Percentiles rank a stretch among this genome's conserved stretches.
Conservation (phyloP, 1,139 yeast genomes). For the Pichia sp. region DNA sequence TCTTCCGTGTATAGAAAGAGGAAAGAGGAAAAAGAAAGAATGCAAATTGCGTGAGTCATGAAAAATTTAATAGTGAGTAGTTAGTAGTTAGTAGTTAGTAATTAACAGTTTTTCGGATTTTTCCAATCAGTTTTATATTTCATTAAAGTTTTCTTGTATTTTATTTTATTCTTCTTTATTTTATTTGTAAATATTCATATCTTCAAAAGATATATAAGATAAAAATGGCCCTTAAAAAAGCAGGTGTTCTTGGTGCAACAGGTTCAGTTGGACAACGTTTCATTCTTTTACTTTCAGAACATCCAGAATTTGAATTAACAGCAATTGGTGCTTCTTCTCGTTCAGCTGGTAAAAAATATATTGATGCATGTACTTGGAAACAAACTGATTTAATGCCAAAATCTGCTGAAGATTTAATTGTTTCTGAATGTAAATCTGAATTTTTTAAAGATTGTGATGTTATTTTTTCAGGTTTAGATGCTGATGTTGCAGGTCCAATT, state of each 20-base stretch:
- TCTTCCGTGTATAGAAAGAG: too few species aligned
- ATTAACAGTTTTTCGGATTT: too few species aligned
- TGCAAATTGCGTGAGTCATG: neutral
- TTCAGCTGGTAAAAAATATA: conserved; percentile 85
- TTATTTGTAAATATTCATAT: too few species aligned
- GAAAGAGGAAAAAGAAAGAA: too few species aligned
- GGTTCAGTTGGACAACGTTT: conserved; percentile 98
- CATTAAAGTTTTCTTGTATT: too few species aligned
- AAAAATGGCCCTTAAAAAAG: conserved; percentile 34
- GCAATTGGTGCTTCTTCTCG: conserved; percentile 90
- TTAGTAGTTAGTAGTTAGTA: too few species aligned
- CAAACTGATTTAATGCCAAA: conserved; percentile 82
- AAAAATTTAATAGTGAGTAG: neutral
- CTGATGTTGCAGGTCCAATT: conserved; percentile 88
- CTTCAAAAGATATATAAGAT: too few species aligned
- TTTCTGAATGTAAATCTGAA: conserved; percentile 70
- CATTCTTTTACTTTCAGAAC: conserved; percentile 73
- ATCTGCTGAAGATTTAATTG: conserved; percentile 53
- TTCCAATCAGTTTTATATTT: too few species aligned
- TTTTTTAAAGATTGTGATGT: conserved; percentile 84
- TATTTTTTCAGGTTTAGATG: conserved; percentile 90
- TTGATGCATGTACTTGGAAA: conserved; percentile 90
- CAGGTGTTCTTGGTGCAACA: conserved; percentile 95
- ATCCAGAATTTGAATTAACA: conserved; percentile 81
- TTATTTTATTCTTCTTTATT: too few species aligned